phyloP scores from a whole-genome alignment of 2,329 filamentous ascomycete species.

The Pseudogymnoascus sp. region DNA sequence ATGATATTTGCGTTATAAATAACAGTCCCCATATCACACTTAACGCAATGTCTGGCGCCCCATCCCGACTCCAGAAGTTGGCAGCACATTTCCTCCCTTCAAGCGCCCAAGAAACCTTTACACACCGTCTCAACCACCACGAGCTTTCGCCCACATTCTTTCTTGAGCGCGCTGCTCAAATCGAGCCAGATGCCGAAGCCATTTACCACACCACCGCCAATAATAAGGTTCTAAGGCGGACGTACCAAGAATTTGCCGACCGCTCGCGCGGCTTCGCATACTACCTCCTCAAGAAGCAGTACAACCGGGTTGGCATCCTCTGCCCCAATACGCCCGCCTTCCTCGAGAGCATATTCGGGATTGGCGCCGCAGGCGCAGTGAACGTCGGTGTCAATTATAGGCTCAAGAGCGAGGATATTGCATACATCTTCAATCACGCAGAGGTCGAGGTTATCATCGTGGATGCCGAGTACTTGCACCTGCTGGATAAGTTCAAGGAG shows the following conservation, averaged over 20 bases:
- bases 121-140: constrained; percentile 47
- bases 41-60: constrained; percentile 29
- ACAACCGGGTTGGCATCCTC: constrained; percentile 73
- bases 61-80: constrained; percentile 51
- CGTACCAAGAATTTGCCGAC: constrained; percentile 75
- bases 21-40: not conserved
- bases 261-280: constrained; percentile 82
- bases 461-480: constrained; percentile 65
- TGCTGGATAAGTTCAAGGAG: constrained; percentile 59
- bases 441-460: constrained; percentile 83
- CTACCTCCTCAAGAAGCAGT: constrained; percentile 66
- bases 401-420: constrained; percentile 74
- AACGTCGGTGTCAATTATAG: constrained; percentile 67
- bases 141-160: constrained; percentile 82
- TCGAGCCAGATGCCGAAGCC: constrained; percentile 78
- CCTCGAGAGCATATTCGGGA: constrained; percentile 79
- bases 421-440: constrained; percentile 81
- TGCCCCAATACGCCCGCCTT: constrained; percentile 92
- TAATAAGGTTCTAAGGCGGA: constrained; percentile 61
- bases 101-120: constrained; percentile 24
- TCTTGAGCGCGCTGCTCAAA: constrained; percentile 72
- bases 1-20: not conserved
- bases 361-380: constrained; percentile 71
- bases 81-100: constrained; percentile 40
- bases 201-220: constrained; percentile 81